Evolutionary conservation across 2,329 filamentous ascomycete genomes (phyloP), one percentile per base, ranked within the genome.

Genomic region (Fusarium palustre): DNA sequence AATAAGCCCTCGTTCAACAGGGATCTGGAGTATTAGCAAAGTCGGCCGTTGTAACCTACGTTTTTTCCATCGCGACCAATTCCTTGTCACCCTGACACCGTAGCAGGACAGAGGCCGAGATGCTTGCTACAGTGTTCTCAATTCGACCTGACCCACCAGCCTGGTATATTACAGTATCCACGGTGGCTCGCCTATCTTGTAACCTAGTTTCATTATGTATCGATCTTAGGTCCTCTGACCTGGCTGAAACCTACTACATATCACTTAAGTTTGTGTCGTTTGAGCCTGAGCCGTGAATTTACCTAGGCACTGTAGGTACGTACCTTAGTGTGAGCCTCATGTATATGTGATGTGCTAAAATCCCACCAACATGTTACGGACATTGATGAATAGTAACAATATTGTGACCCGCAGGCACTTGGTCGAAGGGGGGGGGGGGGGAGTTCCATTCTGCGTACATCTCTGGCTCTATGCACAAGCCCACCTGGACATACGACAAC

Each of bases 161-260:
- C 49, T n/a, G 34, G 53, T n/a, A n/a, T n/a, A n/a, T 48, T 30
- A 18, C 28, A 38, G 46, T 57, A 48, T 54, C 55, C 52, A 57
- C 48, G 48, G 33, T 39, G n/a, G 36, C 50, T 70, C 68, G 68
- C 68, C 64, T 62, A 71, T 71, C 68, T 70, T 34, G 15, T 30
- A 46, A 56, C 53, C 42, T 47, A 60, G 53, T 55, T 48, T 28
- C 38, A 58, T 46, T 25, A 25, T 25, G n/a, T 31, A 54, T 55
- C 38, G 45, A 41, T 39, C 53, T 38, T 28, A 28, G 47, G 33
- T 38, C 33, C 38, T 50, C 33, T 50, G 48, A 41, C 48, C 48
- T 39, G 41, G 24, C 41, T 33, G 39, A 50, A 48, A 45, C 39
- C 30, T 47, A 16, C 42, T 45, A 45, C 36, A 25, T 55, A n/a